phyloP scores from a whole-genome alignment of 352 stramenopile species.

The Phytophthora chlamydospora region DNA sequence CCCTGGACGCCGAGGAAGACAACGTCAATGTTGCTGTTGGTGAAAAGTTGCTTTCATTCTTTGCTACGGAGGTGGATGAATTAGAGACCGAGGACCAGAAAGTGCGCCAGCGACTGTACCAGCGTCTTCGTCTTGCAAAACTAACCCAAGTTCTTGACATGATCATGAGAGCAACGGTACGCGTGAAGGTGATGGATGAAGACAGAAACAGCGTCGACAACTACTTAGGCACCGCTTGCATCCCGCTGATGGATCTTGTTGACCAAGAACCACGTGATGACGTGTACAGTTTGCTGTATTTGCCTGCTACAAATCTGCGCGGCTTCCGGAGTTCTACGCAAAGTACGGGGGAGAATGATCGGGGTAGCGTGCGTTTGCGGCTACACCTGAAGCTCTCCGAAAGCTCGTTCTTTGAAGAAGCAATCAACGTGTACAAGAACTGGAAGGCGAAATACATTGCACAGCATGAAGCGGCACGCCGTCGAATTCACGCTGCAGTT shows the following conservation, averaged over 20 bases:
- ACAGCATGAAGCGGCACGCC: conserved; percentile 58
- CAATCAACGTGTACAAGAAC: conserved; percentile 64
- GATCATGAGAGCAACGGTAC: conserved; percentile 61
- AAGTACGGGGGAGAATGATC: conserved; percentile 1
- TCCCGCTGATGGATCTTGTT: conserved; percentile 73
- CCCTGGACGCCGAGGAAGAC: conserved; percentile 51
- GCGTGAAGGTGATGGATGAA: conserved; percentile 67
- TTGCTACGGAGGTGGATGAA: conserved; percentile 72
- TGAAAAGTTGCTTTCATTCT: conserved; percentile 58
- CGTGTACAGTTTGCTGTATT: conserved; percentile 60
- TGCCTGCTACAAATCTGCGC: conserved; percentile 13
- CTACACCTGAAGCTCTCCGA: conserved; percentile 63
- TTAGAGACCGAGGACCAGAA: conserved; percentile 61
- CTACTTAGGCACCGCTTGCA: conserved; percentile 58
- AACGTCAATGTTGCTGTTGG: conserved; percentile 41
- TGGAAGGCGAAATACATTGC: conserved; percentile 69
- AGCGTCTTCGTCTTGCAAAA: conserved; percentile 61
- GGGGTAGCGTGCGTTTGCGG: conserved; percentile 52
- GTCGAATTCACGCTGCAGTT: conserved; percentile 65
- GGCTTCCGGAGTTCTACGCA: not conserved
- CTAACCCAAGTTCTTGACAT: conserved; percentile 62
- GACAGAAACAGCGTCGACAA: conserved; percentile 52
- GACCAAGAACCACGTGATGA: conserved; percentile 65
- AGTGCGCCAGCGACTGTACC: conserved; percentile 57
- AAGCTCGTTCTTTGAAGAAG: conserved; percentile 67